A percentile compares a stretch with the other conserved stretches of the same genome.
Conservation (phyloP, 2,329 filamentous ascomycete genomes). For the Hypoxylon sp. region DNA sequence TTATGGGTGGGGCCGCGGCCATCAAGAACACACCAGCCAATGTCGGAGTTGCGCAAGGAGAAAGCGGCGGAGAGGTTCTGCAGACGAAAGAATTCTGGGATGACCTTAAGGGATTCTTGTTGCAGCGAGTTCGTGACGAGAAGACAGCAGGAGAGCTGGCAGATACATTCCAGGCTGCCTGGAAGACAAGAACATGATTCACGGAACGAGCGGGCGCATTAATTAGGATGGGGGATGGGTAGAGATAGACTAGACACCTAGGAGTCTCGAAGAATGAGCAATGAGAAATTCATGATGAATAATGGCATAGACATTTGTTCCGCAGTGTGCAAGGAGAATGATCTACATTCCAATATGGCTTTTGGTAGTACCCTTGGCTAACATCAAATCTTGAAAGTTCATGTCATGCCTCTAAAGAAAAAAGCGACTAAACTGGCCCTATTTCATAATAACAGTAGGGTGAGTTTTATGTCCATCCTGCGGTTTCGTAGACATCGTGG, state of each 20-base stretch:
- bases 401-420: constrained; percentile 52
- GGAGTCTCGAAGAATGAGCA: constrained; percentile 13
- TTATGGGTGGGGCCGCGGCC: constrained; percentile 79
- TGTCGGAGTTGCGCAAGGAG: constrained; percentile 63
- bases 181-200: constrained; percentile 65
- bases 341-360: constrained; percentile 52
- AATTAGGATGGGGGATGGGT: not conserved
- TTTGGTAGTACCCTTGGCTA: constrained; percentile 53
- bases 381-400: constrained; percentile 55
- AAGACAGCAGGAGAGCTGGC: constrained; percentile 74
- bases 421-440: constrained; percentile 50
- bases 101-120: constrained; percentile 85
- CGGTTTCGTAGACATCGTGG: constrained; percentile 50
- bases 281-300: constrained; percentile 27
- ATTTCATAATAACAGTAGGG: constrained; percentile 42
- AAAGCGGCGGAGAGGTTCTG: constrained; percentile 73
- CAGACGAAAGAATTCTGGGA: constrained; percentile 85
- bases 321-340: constrained; percentile 46
- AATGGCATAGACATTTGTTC: constrained; percentile 37
- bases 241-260: constrained; percentile 7
- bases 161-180: constrained; percentile 78
- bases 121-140: constrained; percentile 83
- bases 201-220: constrained; percentile 1
- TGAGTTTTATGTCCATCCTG: constrained; percentile 46
- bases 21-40: constrained; percentile 59